These are phyloP conservation scores for Fusarium virguliforme DNA, from an alignment of 2,329 filamentous ascomycete species.

Conservation along the genomic window DNA sequence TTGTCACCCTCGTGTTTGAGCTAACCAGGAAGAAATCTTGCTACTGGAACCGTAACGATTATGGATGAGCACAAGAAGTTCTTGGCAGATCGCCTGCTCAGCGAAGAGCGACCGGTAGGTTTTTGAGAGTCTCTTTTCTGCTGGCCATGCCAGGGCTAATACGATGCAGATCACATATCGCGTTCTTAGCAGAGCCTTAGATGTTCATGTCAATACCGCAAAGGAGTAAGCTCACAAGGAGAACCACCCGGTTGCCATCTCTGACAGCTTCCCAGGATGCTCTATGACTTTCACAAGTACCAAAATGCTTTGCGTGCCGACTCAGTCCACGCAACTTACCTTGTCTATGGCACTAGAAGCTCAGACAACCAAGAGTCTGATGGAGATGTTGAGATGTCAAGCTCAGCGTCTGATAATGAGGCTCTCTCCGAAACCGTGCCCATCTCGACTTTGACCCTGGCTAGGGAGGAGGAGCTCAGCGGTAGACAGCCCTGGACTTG, in stretches of 20 bases:
- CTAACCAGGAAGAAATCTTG: neutral
- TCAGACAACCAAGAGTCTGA: constrained; percentile 61
- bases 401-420: constrained; percentile 71
- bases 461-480: constrained; percentile 80
- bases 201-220: constrained; percentile 87
- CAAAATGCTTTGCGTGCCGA: constrained; percentile 87
- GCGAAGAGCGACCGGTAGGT: constrained; percentile 80
- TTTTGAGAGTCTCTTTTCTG: neutral
- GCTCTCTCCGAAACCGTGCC: constrained; percentile 66
- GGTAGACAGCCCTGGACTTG: constrained; percentile 55
- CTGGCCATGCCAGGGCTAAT: constrained; percentile 27
- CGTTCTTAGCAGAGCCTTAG: constrained; percentile 83
- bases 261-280: constrained; percentile 74
- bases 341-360: constrained; percentile 80
- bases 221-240: constrained; percentile 78
- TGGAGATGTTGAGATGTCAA: constrained; percentile 79
- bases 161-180: constrained; percentile 84
- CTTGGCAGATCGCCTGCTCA: constrained; percentile 82
- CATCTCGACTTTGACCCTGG: constrained; percentile 75
- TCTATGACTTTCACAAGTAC: constrained; percentile 87
- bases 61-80: constrained; percentile 80
- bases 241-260: constrained; percentile 25
- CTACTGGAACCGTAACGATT: neutral
- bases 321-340: constrained; percentile 92
- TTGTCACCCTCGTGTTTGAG: neutral